Percentiles rank a stretch among this genome's conserved stretches.
phyloP scores from a whole-genome alignment of 1,284 basidiomycete species.

The Puccinia horiana region DNA sequence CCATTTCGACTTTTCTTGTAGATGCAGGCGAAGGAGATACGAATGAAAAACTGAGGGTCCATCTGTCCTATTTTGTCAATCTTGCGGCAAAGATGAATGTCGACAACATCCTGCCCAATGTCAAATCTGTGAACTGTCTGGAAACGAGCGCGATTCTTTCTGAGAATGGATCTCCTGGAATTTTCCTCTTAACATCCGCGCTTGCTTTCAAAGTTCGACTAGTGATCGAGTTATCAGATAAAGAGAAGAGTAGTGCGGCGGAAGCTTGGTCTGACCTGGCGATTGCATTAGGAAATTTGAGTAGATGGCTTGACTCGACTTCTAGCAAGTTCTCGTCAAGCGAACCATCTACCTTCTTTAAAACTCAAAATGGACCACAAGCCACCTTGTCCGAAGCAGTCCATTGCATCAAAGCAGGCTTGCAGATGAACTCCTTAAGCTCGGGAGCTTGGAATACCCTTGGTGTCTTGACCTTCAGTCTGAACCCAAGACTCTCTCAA shows the following conservation, averaged over 20 bases:
- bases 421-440: conserved; percentile 74
- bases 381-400: conserved; percentile 62
- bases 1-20: conserved; percentile 26
- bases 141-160: conserved; percentile 34
- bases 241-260: conserved; percentile 50
- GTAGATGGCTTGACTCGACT: conserved; percentile 45
- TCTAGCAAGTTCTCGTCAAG: conserved; percentile 20
- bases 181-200: conserved; percentile 34
- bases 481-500: conserved; percentile 73
- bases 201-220: conserved; percentile 53
- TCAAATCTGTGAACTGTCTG: conserved; percentile 46
- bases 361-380: conserved; percentile 41
- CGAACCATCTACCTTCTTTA: conserved; percentile 38
- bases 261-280: conserved; percentile 55
- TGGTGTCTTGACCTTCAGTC: conserved; percentile 72
- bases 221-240: conserved; percentile 50
- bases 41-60: conserved; percentile 34
- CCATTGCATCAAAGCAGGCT: conserved; percentile 70
- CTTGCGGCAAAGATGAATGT: conserved; percentile 45
- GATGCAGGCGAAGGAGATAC: conserved; percentile 6
- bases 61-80: conserved; percentile 40
- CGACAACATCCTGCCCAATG: conserved; percentile 24
- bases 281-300: conserved; percentile 51
- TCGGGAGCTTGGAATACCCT: conserved; percentile 78
- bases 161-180: conserved; percentile 46